Conservation (phyloP, 148 eudicot genomes). For the Vaccinium macrocarpon region DNA sequence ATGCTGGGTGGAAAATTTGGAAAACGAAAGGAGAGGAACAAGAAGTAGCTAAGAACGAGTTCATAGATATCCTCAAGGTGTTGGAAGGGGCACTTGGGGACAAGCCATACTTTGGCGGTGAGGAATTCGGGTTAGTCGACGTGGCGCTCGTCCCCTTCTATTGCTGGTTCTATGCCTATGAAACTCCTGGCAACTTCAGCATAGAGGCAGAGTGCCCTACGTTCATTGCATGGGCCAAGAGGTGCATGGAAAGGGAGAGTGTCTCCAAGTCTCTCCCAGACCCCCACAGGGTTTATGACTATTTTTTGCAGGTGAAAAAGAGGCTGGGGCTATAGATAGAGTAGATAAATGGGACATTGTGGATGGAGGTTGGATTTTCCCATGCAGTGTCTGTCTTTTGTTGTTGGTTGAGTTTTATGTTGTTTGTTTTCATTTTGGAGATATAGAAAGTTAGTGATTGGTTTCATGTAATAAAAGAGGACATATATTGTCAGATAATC, state of each 20-base stretch:
- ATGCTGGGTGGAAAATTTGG: constrained; percentile 27
- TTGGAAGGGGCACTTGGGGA: constrained; percentile 46
- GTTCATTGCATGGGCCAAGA: constrained; percentile 47
- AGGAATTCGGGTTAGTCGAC: constrained; percentile 45
- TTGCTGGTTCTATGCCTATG: constrained; percentile 44
- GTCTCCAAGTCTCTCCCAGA: constrained; percentile 27
- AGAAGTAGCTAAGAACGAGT: constrained; percentile 38
- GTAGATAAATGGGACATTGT: background rate
- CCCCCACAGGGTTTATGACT: constrained; percentile 16
- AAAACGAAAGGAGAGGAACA: constrained; percentile 28
- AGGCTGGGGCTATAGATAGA: background rate
- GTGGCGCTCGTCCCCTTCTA: constrained; percentile 36
- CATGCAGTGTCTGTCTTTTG: background rate
- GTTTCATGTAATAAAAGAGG: background rate
- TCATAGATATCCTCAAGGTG: constrained; percentile 31
- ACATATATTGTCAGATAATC: background rate
- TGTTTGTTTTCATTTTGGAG: background rate
- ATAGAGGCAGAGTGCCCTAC: constrained; percentile 42
- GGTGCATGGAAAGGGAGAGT: constrained; percentile 43
- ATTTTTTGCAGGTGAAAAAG: background rate
- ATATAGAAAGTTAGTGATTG: background rate
- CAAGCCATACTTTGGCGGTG: constrained; percentile 46
- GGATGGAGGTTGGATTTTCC: background rate
- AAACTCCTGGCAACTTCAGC: constrained; percentile 32
- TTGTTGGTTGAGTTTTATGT: background rate